These are phyloP conservation scores for Hypomontagnella monticulosa DNA, from an alignment of 495 filamentous ascomycete genomes.

Conservation along the genomic window DNA sequence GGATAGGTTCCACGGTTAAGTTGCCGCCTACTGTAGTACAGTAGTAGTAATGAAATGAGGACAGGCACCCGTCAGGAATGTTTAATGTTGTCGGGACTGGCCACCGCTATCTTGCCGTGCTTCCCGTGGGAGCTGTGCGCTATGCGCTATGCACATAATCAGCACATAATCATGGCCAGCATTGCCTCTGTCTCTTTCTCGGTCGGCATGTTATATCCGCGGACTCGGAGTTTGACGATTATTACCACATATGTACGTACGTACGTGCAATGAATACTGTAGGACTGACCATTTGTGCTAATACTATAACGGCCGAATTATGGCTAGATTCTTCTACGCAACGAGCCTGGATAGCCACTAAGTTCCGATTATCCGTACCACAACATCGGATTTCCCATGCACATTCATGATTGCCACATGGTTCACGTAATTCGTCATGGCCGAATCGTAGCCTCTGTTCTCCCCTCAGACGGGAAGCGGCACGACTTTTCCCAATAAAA, in stretches of 20 bases:
- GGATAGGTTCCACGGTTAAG: slow-evolving; percentile 28
- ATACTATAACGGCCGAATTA: too few relatives aligned
- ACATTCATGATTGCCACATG: slow-evolving; percentile 20
- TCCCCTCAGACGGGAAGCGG: neutral
- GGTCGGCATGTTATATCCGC: slow-evolving; percentile 12
- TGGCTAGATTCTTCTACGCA: too few relatives aligned
- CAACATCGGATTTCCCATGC: slow-evolving; percentile 22
- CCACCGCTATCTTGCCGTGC: slow-evolving; percentile 17
- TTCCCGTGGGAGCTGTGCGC: slow-evolving; percentile 21
- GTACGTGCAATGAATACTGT: neutral
- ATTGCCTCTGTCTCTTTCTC: neutral
- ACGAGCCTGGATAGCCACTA: too few relatives aligned
- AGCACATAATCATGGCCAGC: neutral
- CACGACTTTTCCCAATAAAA: slow-evolving; percentile 16
- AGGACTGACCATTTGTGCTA: too few relatives aligned
- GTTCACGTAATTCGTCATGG: slow-evolving; percentile 30
- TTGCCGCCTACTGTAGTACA: neutral
- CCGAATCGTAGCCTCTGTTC: slow-evolving; percentile 1
- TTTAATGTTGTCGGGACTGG: too few relatives aligned
- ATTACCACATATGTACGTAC: neutral
- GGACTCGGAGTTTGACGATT: slow-evolving; percentile 26
- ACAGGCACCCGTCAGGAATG: too few relatives aligned
- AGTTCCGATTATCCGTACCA: slow-evolving; percentile 41
- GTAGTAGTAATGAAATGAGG: neutral
- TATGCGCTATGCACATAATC: neutral